Conservation (phyloP, 768 basidiomycete genomes). For the Lactarius quietus region DNA sequence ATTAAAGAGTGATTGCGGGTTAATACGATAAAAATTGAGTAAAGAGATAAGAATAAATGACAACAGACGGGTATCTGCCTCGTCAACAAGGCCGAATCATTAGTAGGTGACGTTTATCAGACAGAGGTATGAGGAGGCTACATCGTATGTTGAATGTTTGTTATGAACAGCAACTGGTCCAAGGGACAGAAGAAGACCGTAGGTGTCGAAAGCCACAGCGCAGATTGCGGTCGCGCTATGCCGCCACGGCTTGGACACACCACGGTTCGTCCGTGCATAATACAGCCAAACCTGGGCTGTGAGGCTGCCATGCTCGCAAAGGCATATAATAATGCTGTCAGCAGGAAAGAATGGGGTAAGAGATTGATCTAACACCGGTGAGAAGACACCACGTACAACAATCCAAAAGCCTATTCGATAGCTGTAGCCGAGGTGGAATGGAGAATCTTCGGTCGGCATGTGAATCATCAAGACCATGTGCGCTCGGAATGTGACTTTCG, state of each 20-base stretch:
- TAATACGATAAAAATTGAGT: neutral
- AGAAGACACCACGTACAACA: constrained; percentile 1
- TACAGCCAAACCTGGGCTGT: constrained; percentile 12
- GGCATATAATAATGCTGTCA: neutral
- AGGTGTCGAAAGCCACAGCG: neutral
- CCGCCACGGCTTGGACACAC: constrained; percentile 1
- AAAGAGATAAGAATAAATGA: too few relatives aligned
- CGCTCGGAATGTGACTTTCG: neutral
- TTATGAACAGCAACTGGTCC: neutral
- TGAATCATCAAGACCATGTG: neutral
- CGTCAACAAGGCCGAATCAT: neutral
- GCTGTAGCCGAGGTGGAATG: neutral
- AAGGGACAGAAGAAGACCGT: constrained; percentile 9
- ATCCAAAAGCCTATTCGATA: neutral
- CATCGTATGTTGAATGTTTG: neutral
- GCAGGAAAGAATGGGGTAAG: neutral
- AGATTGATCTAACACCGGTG: neutral
- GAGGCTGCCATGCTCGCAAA: constrained; percentile 1
- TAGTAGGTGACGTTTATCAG: neutral
- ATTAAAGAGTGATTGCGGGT: neutral
- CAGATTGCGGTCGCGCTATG: neutral
- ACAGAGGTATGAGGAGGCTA: neutral
- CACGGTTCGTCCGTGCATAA: neutral
- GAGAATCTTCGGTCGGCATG: neutral
- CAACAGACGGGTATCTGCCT: neutral